These are phyloP conservation scores for Pyrrhoderma noxium DNA, from an alignment of 1,284 basidiomycete genomes.

Conservation along the genomic window DNA sequence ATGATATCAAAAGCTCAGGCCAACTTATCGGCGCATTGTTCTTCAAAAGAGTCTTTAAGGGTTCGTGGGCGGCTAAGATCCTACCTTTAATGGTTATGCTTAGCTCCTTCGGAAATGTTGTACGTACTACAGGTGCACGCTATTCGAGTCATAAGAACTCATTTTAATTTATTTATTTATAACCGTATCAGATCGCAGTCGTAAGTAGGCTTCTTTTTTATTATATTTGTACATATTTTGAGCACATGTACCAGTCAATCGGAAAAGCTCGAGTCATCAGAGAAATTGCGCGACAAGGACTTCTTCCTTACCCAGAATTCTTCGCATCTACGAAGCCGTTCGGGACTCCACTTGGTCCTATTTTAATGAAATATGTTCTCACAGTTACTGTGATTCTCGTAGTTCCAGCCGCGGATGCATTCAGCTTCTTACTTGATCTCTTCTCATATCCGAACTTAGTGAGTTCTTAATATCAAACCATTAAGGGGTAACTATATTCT, in stretches of 20 bases:
- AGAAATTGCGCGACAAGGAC: constrained; percentile 34
- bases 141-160: too few species aligned
- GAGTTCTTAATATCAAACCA: constrained; percentile 8
- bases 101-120: constrained; percentile 35
- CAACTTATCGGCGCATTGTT: constrained; percentile 43
- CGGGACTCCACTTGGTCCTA: constrained; percentile 39
- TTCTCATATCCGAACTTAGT: constrained; percentile 25
- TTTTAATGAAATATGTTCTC: constrained; percentile 39
- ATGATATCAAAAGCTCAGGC: constrained; percentile 34
- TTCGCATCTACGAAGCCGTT: constrained; percentile 40
- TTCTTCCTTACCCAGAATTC: constrained; percentile 36
- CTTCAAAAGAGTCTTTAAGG: constrained; percentile 45
- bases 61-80: constrained; percentile 30
- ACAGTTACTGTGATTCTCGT: constrained; percentile 48
- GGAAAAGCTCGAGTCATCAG: constrained; percentile 41
- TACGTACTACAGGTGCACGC: constrained; percentile 21
- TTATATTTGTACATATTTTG: neutral
- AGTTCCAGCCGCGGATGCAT: constrained; percentile 47
- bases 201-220: constrained; percentile 16
- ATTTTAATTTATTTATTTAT: too few species aligned
- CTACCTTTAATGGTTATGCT: constrained; percentile 36
- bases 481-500: neutral
- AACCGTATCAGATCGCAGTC: constrained; percentile 21
- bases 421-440: constrained; percentile 36
- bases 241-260: constrained; percentile 27